phyloP scores from a whole-genome alignment of 225 moss, liverwort and hornwort species.

The Climacium dendroides region DNA sequence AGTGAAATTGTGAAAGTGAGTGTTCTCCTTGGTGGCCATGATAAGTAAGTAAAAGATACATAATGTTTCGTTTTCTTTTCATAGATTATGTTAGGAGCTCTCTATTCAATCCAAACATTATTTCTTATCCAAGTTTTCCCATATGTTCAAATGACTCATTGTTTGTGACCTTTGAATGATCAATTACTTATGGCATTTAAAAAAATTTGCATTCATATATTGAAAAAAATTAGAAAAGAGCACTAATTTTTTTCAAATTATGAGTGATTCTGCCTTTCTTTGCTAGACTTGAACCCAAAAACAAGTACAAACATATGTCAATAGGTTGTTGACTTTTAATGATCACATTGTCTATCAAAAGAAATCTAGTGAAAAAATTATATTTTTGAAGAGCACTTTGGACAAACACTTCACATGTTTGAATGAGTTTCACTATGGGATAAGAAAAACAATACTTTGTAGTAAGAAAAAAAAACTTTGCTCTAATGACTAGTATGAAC shows the following conservation, averaged over 20 bases:
- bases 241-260: no score
- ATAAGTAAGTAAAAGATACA: neutral
- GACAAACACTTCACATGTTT: neutral
- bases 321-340: neutral
- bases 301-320: neutral
- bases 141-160: neutral
- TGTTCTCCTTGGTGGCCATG: no score
- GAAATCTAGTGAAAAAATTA: neutral
- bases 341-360: neutral
- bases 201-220: neutral
- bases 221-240: neutral
- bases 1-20: neutral
- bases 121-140: no score
- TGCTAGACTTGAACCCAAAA: rapidly evolving
- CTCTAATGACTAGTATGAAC: neutral
- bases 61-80: neutral
- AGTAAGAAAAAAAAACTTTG: neutral
- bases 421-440: neutral
- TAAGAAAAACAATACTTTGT: neutral
- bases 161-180: neutral
- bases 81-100: neutral
- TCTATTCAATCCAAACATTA: neutral
- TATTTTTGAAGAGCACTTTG: neutral
- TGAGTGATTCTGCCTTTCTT: no score
- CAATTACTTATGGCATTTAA: no score